phyloP scores from a whole-genome alignment of 306 rosid genomes.

The Rosa chinensis region DNA sequence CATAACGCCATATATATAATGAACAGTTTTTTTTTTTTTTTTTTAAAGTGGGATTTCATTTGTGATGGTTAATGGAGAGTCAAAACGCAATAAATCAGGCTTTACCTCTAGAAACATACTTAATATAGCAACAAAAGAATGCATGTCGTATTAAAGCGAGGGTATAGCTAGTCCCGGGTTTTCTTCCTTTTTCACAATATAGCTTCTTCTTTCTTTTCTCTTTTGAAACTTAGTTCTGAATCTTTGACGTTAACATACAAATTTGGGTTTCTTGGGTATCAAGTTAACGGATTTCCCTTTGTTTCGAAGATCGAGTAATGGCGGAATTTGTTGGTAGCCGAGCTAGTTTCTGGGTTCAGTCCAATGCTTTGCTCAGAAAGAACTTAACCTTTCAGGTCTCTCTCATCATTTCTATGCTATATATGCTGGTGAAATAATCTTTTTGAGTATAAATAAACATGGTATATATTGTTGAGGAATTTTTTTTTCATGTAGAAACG shows the following conservation, averaged over 20 bases:
- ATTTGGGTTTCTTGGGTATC: neutral
- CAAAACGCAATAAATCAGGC: conserved; percentile 5
- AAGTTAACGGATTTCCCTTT: neutral
- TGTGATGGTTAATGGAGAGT: conserved; percentile 8
- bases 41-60: neutral
- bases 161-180: neutral
- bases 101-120: neutral
- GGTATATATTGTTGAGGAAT: neutral
- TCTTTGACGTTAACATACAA: neutral
- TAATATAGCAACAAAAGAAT: conserved; percentile 2
- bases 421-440: neutral
- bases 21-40: no score
- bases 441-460: neutral
- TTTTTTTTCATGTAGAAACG: neutral
- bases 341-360: conserved; percentile 74
- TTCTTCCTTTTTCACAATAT: neutral
- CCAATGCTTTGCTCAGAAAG: conserved; percentile 79
- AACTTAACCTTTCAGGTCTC: conserved; percentile 74
- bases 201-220: neutral
- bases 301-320: conserved; percentile 19
- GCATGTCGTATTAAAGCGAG: neutral
- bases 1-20: neutral
- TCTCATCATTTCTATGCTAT: neutral
- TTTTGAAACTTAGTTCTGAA: neutral
- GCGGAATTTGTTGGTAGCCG: conserved; percentile 45